These are phyloP conservation scores for Piper longum DNA, from an alignment of 164 flowering plant species.

Conservation along the genomic window DNA sequence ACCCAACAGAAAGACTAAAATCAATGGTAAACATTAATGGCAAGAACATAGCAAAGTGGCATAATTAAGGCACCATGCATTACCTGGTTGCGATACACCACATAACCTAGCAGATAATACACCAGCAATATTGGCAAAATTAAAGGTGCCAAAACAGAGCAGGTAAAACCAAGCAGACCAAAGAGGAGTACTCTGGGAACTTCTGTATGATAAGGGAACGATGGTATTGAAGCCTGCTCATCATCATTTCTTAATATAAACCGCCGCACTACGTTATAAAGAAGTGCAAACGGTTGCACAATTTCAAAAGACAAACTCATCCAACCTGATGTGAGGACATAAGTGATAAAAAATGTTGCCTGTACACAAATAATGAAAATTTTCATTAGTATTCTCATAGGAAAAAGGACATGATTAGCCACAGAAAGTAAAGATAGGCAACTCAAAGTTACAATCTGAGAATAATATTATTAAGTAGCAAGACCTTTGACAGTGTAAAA, in stretches of 20 bases:
- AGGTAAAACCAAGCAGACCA: constrained; percentile 82
- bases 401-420: no score
- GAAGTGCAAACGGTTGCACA: constrained; percentile 56
- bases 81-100: constrained; percentile 84
- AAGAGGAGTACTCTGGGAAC: constrained; percentile 70
- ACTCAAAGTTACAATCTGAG: no score
- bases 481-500: no score
- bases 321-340: constrained; percentile 96
- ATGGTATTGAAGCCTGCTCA: constrained; percentile 17
- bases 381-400: no score
- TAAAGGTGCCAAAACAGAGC: constrained; percentile 68
- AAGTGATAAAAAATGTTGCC: constrained; percentile 83
- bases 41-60: no score
- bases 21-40: no score
- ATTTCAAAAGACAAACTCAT: constrained; percentile 65
- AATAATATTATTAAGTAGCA: no score
- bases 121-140: constrained; percentile 76
- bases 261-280: constrained; percentile 36
- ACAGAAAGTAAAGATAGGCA: no score
- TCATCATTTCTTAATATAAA: constrained; percentile 31
- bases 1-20: no score
- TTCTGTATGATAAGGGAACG: constrained; percentile 96
- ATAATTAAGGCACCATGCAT: not conserved
- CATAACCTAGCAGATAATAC: constrained; percentile 64
- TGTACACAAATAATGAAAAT: constrained; percentile 20